A percentile compares a stretch with the other conserved stretches of the same genome.
Conservation (phyloP, 2,329 filamentous ascomycete genomes). For the Botryotinia globosa region DNA sequence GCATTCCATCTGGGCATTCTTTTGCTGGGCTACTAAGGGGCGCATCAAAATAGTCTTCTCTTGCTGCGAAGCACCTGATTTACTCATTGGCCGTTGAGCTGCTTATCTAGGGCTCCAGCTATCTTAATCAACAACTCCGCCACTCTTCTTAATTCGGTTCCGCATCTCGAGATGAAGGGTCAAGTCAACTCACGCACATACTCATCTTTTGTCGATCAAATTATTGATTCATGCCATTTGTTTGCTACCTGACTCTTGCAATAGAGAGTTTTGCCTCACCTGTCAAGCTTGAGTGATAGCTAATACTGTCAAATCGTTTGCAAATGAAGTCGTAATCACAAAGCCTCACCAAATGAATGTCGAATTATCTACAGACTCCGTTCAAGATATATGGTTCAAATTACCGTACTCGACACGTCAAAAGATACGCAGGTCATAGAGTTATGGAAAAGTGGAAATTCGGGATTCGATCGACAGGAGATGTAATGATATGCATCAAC, state of each 20-base stretch:
- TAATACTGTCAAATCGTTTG: background rate
- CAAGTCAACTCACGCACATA: background rate
- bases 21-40: background rate
- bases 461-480: background rate
- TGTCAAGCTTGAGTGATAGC: background rate
- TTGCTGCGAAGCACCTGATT: no score
- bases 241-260: background rate
- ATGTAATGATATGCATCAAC: background rate
- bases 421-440: background rate
- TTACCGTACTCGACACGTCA: background rate
- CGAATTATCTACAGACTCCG: background rate
- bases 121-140: background rate
- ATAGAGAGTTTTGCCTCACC: background rate
- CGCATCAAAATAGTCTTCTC: background rate
- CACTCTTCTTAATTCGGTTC: background rate
- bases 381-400: background rate
- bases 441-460: background rate
- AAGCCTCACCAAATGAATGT: background rate
- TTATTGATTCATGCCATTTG: background rate
- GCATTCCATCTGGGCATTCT: background rate
- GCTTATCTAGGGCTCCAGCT: no score
- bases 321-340: background rate
- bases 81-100: background rate
- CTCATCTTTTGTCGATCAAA: background rate
- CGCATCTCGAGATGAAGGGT: background rate